These are phyloP conservation scores for Boletellus ananiceps DNA, from an alignment of 768 basidiomycete genomes.

Conservation along the genomic window DNA sequence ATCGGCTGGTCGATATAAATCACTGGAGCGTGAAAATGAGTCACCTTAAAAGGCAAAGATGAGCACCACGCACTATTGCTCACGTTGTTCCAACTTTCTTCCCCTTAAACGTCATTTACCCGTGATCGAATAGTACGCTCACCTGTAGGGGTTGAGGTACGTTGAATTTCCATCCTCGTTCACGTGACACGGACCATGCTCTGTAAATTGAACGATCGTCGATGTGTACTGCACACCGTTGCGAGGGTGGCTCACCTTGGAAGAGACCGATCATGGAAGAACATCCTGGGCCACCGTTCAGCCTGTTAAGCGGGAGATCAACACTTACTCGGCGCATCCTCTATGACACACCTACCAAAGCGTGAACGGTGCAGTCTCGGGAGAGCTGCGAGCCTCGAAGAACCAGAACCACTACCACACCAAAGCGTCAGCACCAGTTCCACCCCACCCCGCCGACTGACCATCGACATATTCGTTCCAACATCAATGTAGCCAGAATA, in stretches of 20 bases:
- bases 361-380: conserved; percentile 61
- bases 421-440: conserved; percentile 1
- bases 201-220: conserved; percentile 25
- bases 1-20: conserved; percentile 71
- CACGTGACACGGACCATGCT: conserved; percentile 62
- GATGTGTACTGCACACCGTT: background rate
- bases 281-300: conserved; percentile 61
- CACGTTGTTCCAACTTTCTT: conserved; percentile 57
- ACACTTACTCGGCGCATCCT: background rate
- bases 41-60: background rate
- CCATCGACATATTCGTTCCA: conserved; percentile 55
- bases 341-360: conserved; percentile 42
- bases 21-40: conserved; percentile 35
- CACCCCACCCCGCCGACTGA: conserved; percentile 19
- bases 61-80: conserved; percentile 49
- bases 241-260: conserved; percentile 42
- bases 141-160: conserved; percentile 58
- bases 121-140: background rate
- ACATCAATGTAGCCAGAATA: conserved; percentile 61
- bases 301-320: conserved; percentile 28
- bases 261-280: conserved; percentile 64
- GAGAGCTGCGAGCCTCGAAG: conserved; percentile 57
- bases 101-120: background rate
- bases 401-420: conserved; percentile 65
- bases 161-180: conserved; percentile 51